These are phyloP conservation scores for Erodium moschatum DNA, from an alignment of 441 rosid genomes.

Conservation along the genomic window DNA sequence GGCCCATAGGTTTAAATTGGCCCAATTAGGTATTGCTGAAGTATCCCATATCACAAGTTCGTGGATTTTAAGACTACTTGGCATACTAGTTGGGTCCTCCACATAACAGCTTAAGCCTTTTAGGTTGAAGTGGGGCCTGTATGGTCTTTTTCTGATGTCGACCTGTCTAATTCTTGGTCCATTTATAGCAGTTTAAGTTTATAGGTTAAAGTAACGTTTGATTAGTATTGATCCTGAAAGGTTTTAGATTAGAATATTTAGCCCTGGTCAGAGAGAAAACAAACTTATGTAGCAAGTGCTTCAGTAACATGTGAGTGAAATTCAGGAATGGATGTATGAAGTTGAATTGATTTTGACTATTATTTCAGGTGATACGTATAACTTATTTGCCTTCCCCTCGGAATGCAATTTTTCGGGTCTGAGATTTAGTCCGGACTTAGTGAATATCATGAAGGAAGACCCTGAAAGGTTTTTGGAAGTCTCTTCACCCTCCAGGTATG, in stretches of 20 bases:
- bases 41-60: too few species aligned
- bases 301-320: background rate
- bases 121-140: too few species aligned
- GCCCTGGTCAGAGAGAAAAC: background rate
- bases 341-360: constrained; percentile 10
- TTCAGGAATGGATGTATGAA: background rate
- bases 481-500: constrained; percentile 54
- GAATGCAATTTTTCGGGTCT: constrained; percentile 97
- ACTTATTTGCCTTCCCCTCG: constrained; percentile 84
- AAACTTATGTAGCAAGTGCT: background rate
- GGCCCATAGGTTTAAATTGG: background rate
- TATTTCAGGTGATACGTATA: constrained; percentile 58
- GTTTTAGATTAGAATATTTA: background rate
- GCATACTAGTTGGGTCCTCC: too few species aligned
- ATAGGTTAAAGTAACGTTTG: background rate
- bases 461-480: constrained; percentile 37
- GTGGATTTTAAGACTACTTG: too few species aligned
- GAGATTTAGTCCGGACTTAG: constrained; percentile 67
- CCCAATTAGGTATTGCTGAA: background rate
- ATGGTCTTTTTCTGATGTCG: too few species aligned
- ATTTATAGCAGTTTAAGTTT: background rate
- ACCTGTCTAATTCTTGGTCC: too few species aligned
- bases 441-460: constrained; percentile 57
- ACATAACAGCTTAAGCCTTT: too few species aligned
- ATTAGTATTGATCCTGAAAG: background rate